A percentile compares a stretch with the other conserved stretches of the same genome.
Conservation (phyloP, 2,329 filamentous ascomycete species). For the Neoscytalidium dimidiatum region DNA sequence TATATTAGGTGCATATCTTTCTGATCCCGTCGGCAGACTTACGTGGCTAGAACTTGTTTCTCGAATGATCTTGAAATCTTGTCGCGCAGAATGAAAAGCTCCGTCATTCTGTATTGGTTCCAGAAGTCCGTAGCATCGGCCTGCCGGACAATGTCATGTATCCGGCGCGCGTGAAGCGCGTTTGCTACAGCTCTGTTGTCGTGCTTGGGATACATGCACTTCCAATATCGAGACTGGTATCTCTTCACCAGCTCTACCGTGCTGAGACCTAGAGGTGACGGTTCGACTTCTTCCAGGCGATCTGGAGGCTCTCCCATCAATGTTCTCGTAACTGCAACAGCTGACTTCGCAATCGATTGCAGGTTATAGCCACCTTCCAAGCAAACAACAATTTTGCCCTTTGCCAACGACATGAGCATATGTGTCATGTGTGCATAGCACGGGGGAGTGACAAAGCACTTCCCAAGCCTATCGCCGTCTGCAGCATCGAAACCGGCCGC, state of each 20-base stretch:
- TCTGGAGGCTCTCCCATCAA: constrained; percentile 93
- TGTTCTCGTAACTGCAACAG: constrained; percentile 85
- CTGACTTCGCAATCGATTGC: constrained; percentile 86
- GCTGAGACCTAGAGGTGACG: constrained; percentile 38
- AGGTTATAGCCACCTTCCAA: constrained; percentile 97
- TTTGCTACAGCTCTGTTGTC: constrained; percentile 32
- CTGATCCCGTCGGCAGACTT: constrained; percentile 30
- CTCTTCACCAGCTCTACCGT: constrained; percentile 60
- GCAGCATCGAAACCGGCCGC: constrained; percentile 96
- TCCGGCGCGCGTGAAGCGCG: constrained; percentile 54
- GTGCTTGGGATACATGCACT: constrained; percentile 75
- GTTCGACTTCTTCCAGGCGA: constrained; percentile 46
- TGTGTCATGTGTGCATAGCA: constrained; percentile 99
- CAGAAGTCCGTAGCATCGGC: constrained; percentile 74
- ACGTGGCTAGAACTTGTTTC: constrained; percentile 82
- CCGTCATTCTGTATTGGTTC: constrained; percentile 74
- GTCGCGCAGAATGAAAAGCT: constrained; percentile 76
- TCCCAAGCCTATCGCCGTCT: constrained; percentile 87
- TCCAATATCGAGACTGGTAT: constrained; percentile 73
- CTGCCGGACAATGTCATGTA: constrained; percentile 78
- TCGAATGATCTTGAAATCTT: constrained; percentile 75
- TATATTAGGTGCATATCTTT: constrained; percentile 18
- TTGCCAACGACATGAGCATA: constrained; percentile 94
- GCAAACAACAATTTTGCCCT: constrained; percentile 87
- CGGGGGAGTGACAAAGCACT: constrained; percentile 84